Base-by-base conservation (phyloP, 169 alveolate species). In the Plasmodium inui region DNA sequence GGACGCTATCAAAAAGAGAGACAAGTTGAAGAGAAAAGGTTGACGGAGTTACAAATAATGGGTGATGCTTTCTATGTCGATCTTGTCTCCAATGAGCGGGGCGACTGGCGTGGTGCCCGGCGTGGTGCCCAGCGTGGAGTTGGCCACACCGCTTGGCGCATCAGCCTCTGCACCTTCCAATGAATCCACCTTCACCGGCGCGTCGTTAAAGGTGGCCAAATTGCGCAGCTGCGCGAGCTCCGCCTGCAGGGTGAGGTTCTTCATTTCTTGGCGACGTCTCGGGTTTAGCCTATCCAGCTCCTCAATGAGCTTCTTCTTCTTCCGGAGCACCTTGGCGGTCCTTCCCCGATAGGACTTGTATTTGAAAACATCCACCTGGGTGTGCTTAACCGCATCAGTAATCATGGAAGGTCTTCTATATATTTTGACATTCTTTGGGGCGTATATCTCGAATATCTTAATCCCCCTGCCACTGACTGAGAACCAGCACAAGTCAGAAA, bases 401-500 rank as follows among this genome's bases (percentile, higher is more conserved):
- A 95, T 83, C 96, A 95, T 95, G 17, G 93, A 83, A 8, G 97
- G 97, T 44, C 97, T 71, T n/a, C 97, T 57, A 84, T 95, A 96
- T 72, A 96, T 89, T 83, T 96, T 96, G 34, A 97, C 93, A 26
- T 97, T 97, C 57, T 96, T 92, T 0, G 98, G 98, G 7, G 92
- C 96, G 73, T 84, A 93, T 81, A 97, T 93, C 76, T 96, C 97
- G 2, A 96, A 61, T 4, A 92, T 86, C 57, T 97, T 96, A 10
- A 95, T 90, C 14, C 98, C 98, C 0, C 83, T 71, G 5, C 98
- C 98, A 41, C 92, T 86, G 22, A 96, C 55, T 19, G 98, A 91
- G 32, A 97, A 70, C 98, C 98, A 97, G 2, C 98, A 97, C 44
- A 97, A 90, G 10, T 98, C 98, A 1, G 97, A 93, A 17, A 97